Evolutionary conservation across 768 basidiomycete species (phyloP), one percentile per base, ranked within the genome.

Genomic region (Pholiota microspora): DNA sequence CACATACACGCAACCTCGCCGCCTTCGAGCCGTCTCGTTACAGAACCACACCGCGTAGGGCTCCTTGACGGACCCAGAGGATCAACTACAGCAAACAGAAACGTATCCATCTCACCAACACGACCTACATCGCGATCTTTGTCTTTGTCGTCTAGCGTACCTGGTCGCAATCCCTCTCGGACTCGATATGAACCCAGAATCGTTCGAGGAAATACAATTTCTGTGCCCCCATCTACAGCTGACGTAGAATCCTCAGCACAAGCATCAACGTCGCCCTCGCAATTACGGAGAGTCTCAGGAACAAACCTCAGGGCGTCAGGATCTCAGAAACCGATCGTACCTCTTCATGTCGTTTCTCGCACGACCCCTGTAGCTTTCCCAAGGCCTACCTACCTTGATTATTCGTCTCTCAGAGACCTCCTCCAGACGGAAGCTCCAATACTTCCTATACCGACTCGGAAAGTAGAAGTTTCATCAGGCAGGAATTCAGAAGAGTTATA

Each of bases 311-410:
- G 66, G 55, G 54, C 62, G 0, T 56, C 62, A 48, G 62, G 59
- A 52, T 28, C 73, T 72, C 57, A 59, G 65, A 59, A 66, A 63
- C 55, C 47, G 55, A 57, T 67, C 57, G 58, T 68, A 57, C 64
- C 63, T 56, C 53, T 68, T 68, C 55, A 65, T 64, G 44, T 68
- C 59, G 24, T 64, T 58, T 24, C 67, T 73, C 31, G 64, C 69
- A 32, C 68, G 63, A 46, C 58, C 66, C 44, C 68, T 66, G 53
- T 71, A 61, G 29, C 71, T 73, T 50, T 92, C 86, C 68, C 81
- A 45, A 81, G 84, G 16, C 91, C 91, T 1, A 71, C 83, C 0
- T 93, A 93, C 68, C 78, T 93, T 51, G 87, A 89, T 38, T 78
- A 89, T 67, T 89, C 89, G 2, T 81, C 88, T 1, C 71, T 93